Conservation (phyloP, 129 eudicot genomes). For the Oenanthe sinensis region DNA sequence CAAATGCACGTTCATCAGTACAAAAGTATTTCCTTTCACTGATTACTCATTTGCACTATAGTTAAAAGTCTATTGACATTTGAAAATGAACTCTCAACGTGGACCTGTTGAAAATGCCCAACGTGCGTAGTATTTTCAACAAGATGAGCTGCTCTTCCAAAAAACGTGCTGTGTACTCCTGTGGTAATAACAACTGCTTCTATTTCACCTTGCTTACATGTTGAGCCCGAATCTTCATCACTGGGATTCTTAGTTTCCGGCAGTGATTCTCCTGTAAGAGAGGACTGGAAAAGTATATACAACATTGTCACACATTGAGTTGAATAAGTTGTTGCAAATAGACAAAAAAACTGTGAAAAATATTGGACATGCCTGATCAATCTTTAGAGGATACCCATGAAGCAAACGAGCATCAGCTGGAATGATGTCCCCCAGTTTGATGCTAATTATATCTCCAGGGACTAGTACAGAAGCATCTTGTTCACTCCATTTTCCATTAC, state of each 20-base stretch:
- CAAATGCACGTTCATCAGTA: background rate
- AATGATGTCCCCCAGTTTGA: constrained; percentile 49
- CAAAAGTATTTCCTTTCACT: background rate
- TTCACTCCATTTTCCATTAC: constrained; percentile 55
- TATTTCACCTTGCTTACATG: constrained; percentile 56
- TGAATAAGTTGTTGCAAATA: too few species aligned
- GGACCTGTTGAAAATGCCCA: constrained; percentile 51
- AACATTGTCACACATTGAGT: background rate
- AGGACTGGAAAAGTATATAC: constrained; percentile 25
- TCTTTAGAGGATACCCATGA: constrained; percentile 45
- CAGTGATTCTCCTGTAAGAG: constrained; percentile 53
- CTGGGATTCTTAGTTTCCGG: constrained; percentile 52
- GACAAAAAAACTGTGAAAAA: too few species aligned
- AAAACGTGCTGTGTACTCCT: constrained; percentile 49
- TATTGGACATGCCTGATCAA: constrained; percentile 35
- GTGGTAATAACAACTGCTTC: constrained; percentile 53
- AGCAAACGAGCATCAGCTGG: constrained; percentile 58
- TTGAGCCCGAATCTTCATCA: constrained; percentile 53
- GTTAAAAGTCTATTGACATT: background rate
- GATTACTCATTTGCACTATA: background rate
- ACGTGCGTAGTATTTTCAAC: constrained; percentile 47
- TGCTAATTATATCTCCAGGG: constrained; percentile 51
- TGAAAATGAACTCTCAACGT: background rate
- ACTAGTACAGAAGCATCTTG: constrained; percentile 46
- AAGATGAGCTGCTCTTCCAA: constrained; percentile 56